Base-by-base conservation (phyloP, 805 yeast genomes). In the Candida hungchunana region DNA sequence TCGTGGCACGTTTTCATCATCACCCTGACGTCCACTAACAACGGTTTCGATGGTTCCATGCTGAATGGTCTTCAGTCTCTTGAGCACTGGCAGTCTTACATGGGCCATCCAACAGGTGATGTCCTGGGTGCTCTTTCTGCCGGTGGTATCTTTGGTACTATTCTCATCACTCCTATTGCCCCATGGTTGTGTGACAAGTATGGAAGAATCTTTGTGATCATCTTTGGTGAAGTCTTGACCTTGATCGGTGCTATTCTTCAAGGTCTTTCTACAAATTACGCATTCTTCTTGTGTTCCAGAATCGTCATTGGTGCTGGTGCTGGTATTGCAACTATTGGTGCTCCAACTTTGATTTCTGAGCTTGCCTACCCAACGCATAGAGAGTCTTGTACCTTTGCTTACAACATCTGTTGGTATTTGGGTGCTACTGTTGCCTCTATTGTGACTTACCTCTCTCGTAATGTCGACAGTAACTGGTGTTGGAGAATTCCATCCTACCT, bases 401-500 rank as follows among this genome's bases (percentile, higher is more conserved):
- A 65, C 56, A 74, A 73, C 52, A 62, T 66, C 20, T 63, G 66
- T 40, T 71, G 74, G 75, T 70, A 67, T 44, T 45, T 69, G 22
- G 79, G 79, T 27, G 73, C 75, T 8, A 60, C 74, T 4, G 67
- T 63, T 39, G 75, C 75, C 45, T 34, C 47, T 14, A 31, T 34
- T n/a, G 40, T 43, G 17, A 36, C 48, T 12, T 46, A 46, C 16
- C 26, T 28, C 19, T 59, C 73, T 9, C 55, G 55, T 40, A 42
- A 36, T 29, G 26, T 54, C 12, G 30, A 26, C 7, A 39, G 45
- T 29, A 48, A 57, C 18, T 64, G 64, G 59, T 57, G 66, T 23
- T 75, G 79, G 79, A 70, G 74, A 55, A 59, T 74, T 32, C 80
- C 81, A 17, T 61, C 75, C 5, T 62, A 61, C 31, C 43, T 75